Base-by-base conservation (phyloP, 192 early-diverging fungal species). In the Chytriomyces sp. region DNA sequence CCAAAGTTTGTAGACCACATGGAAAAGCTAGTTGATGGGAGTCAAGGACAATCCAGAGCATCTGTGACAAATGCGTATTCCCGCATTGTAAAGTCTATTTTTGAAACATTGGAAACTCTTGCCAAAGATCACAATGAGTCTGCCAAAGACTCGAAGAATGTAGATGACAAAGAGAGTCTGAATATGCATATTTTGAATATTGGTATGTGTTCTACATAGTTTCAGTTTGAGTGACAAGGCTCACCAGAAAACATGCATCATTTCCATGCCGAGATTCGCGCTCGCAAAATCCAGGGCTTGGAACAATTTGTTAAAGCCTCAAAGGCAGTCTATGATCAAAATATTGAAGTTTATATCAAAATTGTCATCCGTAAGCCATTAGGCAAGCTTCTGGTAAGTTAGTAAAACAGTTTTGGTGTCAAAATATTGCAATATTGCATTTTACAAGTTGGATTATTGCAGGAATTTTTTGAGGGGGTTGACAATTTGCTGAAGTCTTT, bases 391-490 rank as follows among this genome's bases (percentile, higher is more conserved):
- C 69, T 94, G 72, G 91, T 92, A 80, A 65, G 82, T 68, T 17
- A 4, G 6, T n/a, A n/a, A n/a, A n/a, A n/a, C n/a, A n/a, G n/a
- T n/a, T n/a, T n/a, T n/a, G 30, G 4, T 31, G 22, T 26, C 39
- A 33, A 77, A 0, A 3, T 36, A 26, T 14, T 36, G 32, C 37
- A 30, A 19, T 25, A 22, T 6, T 25, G 26, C 2, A 26, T 33
- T 14, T 74, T 22, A 25, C 32, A 39, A 34, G n/a, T 19, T 33
- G 4, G 38, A 17, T 56, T 78, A 0, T 69, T 59, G 5, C 77
- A 92, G 90, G 95, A 94, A 79, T 99, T 99, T 77, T 99, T 99
- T 74, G 96, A 98, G 59, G 94, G 93, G 3, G 91, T 99, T 14
- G 97, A 99, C 39, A 88, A 81, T 25, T 80, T 96, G 44, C 77